These are phyloP conservation scores for Entomortierella lignicola DNA, from an alignment of 192 early-diverging fungal genomes.

Conservation along the genomic window DNA sequence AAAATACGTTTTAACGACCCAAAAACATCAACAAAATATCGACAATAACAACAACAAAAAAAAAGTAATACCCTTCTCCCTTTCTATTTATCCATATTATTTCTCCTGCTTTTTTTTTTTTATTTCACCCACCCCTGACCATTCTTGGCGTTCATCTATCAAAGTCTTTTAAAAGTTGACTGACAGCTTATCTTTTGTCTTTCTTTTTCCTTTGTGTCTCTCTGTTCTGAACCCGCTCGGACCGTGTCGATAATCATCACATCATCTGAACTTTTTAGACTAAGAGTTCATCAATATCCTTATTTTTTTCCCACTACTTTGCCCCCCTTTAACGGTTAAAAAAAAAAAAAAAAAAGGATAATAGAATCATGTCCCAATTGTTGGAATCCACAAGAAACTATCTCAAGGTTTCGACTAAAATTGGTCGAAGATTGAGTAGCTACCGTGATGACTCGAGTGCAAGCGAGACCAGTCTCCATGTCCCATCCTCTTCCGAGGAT, in stretches of 20 bases:
- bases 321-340: neutral
- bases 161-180: no score
- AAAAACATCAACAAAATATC: no score
- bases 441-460: conserved; percentile 39
- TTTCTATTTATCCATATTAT: no score
- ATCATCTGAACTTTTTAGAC: no score
- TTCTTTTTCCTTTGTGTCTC: no score
- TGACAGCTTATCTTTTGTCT: no score
- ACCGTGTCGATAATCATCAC: no score
- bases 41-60: neutral
- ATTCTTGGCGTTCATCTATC: no score
- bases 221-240: no score
- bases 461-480: conserved; percentile 35
- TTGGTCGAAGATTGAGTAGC: conserved; percentile 34
- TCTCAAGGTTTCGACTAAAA: conserved; percentile 35
- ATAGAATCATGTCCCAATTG: conserved; percentile 37
- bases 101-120: neutral
- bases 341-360: neutral
- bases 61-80: neutral
- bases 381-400: conserved; percentile 44
- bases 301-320: neutral
- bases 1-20: no score
- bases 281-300: no score
- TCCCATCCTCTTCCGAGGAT: neutral
- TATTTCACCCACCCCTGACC: neutral